Conservation (phyloP, 2,329 filamentous ascomycete species). For the Aspergillus tamarii region DNA sequence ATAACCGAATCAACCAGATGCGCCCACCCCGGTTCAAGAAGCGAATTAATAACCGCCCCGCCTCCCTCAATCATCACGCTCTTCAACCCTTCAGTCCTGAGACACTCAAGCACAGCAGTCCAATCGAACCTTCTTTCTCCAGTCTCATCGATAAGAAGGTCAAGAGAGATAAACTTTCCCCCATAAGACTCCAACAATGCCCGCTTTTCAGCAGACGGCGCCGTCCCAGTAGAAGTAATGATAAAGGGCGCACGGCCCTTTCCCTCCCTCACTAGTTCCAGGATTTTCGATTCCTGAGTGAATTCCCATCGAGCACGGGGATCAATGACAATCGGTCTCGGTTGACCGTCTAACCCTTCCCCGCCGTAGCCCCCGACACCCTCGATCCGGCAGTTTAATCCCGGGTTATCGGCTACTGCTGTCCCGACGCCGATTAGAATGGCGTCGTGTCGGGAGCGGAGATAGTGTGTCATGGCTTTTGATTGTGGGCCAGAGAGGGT, state of each 20-base stretch:
- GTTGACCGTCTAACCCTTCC: conserved; percentile 60
- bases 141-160: conserved; percentile 17
- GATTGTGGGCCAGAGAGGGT: conserved; percentile 77
- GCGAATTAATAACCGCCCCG: conserved; percentile 75
- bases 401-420: conserved; percentile 80
- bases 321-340: conserved; percentile 79
- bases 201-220: conserved; percentile 19
- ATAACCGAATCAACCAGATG: conserved; percentile 72
- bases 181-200: conserved; percentile 32
- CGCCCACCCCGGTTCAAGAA: conserved; percentile 63
- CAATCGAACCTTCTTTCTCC: conserved; percentile 52
- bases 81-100: conserved; percentile 61
- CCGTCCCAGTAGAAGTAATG: conserved; percentile 45
- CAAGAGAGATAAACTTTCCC: conserved; percentile 35
- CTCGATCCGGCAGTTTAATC: conserved; percentile 78
- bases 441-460: conserved; percentile 81
- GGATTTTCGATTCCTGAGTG: conserved; percentile 61
- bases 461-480: conserved; percentile 91
- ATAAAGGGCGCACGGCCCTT: conserved; percentile 73
- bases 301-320: conserved; percentile 72
- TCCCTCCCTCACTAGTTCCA: conserved; percentile 64
- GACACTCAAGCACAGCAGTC: conserved; percentile 60
- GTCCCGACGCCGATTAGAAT: conserved; percentile 87
- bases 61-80: conserved; percentile 94
- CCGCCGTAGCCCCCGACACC: conserved; percentile 58